Percentiles rank a stretch among this genome's conserved stretches.
Conservation (phyloP, 192 early-diverging fungal genomes). For the Entomortierella chlamydospora region DNA sequence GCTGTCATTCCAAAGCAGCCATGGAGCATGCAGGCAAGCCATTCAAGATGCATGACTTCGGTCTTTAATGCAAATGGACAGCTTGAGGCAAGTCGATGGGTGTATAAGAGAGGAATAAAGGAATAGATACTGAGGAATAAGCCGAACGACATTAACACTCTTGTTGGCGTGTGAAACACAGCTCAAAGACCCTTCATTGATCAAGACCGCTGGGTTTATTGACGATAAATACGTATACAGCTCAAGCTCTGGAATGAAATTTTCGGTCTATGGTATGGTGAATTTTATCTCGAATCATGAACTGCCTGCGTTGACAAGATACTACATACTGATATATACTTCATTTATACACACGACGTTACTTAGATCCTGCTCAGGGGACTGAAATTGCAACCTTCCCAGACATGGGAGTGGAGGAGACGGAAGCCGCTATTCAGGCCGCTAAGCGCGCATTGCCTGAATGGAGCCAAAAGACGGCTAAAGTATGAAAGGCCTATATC, state of each 20-base stretch:
- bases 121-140: not conserved
- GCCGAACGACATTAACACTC: too few species aligned
- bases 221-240: slow-evolving; percentile 66
- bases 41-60: slow-evolving; percentile 23
- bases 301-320: not conserved
- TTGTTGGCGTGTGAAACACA: slow-evolving; percentile 25
- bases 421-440: slow-evolving; percentile 64
- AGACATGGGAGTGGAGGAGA: slow-evolving; percentile 73
- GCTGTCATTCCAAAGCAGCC: not conserved
- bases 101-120: not conserved
- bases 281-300: not conserved
- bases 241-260: slow-evolving; percentile 56
- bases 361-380: slow-evolving; percentile 70
- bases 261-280: slow-evolving; percentile 64
- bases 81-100: slow-evolving; percentile 1
- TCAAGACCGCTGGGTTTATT: slow-evolving; percentile 67
- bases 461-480: slow-evolving; percentile 75
- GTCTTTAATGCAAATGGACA: slow-evolving; percentile 11
- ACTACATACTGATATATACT: not conserved
- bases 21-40: not conserved
- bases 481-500: slow-evolving; percentile 21
- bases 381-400: slow-evolving; percentile 71
- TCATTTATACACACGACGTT: not conserved
- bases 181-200: slow-evolving; percentile 70
- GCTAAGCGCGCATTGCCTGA: slow-evolving; percentile 67